phyloP scores from a whole-genome alignment of 1,284 basidiomycete genomes.

The Moesziomyces sp. region DNA sequence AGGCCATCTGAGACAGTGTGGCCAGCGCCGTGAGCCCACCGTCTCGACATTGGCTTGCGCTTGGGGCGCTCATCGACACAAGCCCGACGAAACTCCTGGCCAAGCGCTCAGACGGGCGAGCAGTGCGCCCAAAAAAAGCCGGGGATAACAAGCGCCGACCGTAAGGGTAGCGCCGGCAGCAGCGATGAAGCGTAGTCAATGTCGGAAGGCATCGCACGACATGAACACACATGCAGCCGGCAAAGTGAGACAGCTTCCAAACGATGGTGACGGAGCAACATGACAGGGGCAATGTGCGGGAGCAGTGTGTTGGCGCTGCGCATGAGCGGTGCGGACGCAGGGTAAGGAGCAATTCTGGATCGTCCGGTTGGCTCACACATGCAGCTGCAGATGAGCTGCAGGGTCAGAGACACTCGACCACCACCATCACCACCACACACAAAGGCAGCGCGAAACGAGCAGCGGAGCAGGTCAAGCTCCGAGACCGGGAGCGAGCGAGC shows the following conservation, averaged over 20 bases:
- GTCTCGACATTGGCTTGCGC: not conserved
- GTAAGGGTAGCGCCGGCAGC: no score
- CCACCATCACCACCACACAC: not conserved
- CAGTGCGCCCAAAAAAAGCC: not conserved
- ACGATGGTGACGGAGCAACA: slow-evolving; percentile 13
- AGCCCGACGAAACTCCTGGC: not conserved
- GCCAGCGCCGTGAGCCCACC: not conserved
- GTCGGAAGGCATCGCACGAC: slow-evolving; percentile 9
- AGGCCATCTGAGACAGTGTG: not conserved
- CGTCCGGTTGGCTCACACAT: slow-evolving; percentile 6
- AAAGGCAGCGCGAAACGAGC: not conserved
- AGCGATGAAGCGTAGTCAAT: not conserved
- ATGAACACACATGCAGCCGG: slow-evolving; percentile 12
- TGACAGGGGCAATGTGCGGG: slow-evolving; percentile 9
- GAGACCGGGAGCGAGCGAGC: not conserved
- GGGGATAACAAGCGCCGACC: no score
- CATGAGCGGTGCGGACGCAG: slow-evolving; percentile 1
- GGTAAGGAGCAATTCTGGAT: slow-evolving; percentile 20
- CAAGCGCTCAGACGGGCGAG: no score
- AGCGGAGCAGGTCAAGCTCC: not conserved
- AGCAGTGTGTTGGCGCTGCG: not conserved
- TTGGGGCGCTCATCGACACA: not conserved
- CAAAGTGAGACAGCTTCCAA: slow-evolving; percentile 36
- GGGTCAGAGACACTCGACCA: slow-evolving; percentile 17
- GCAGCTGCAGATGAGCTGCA: slow-evolving; percentile 21